phyloP scores from a whole-genome alignment of 1,284 basidiomycete species.

The Stygiomarasmius scandens region DNA sequence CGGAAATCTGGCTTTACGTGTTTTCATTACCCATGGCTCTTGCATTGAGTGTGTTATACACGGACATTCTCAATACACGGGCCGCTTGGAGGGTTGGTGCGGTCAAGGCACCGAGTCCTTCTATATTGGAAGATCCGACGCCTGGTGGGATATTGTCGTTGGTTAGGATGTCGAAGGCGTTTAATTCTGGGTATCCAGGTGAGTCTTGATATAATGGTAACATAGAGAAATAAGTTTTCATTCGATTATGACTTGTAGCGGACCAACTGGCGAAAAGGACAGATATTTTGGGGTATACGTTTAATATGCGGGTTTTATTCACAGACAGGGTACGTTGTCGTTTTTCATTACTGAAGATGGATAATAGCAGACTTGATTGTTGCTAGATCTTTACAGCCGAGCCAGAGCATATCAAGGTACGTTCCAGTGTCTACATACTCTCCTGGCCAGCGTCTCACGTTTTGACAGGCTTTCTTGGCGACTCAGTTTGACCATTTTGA shows the following conservation, averaged over 20 bases:
- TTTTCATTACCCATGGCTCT: slow-evolving; percentile 32
- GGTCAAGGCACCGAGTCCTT: slow-evolving; percentile 25
- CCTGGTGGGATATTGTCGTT: slow-evolving; percentile 36
- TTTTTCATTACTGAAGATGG: background rate
- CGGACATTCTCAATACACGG: slow-evolving; percentile 22
- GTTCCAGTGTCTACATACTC: background rate
- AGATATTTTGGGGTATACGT: slow-evolving; percentile 29
- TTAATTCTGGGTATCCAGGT: slow-evolving; percentile 35
- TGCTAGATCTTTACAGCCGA: slow-evolving; percentile 39
- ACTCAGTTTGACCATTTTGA: slow-evolving; percentile 24
- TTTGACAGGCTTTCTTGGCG: slow-evolving; percentile 25
- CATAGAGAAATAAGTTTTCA: background rate
- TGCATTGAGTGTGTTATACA: slow-evolving; percentile 22
- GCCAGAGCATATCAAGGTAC: slow-evolving; percentile 44
- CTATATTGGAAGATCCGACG: slow-evolving; percentile 25
- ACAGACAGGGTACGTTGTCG: slow-evolving; percentile 30
- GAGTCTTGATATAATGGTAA: background rate
- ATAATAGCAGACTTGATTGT: background rate
- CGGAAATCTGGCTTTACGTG: slow-evolving; percentile 21
- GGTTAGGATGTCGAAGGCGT: slow-evolving; percentile 25
- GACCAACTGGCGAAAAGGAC: slow-evolving; percentile 25
- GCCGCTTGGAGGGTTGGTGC: slow-evolving; percentile 35
- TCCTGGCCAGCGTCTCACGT: background rate
- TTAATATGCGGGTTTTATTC: slow-evolving; percentile 33
- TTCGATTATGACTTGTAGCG: slow-evolving; percentile 21